Percentiles rank a stretch among this genome's conserved stretches.
Evolutionary conservation across 805 yeast species (phyloP).

Genomic region (Danielia reshetovae): DNA sequence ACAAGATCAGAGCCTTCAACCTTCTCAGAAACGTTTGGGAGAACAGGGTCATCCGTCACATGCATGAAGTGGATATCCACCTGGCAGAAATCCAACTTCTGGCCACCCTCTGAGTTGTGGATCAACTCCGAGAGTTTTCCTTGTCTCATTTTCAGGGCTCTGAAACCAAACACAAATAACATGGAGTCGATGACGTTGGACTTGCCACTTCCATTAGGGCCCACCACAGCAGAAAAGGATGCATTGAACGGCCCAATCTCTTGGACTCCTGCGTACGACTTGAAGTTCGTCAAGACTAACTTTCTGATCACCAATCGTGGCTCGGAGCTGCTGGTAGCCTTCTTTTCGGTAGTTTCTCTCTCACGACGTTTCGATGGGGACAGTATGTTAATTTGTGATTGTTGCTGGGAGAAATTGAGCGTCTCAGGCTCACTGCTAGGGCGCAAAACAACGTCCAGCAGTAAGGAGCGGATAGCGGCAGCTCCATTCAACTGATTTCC

Average conservation of each 20-base stretch:
- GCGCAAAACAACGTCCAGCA: not conserved
- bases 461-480: not conserved
- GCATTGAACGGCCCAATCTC: conserved; percentile 91
- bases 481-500: not conserved
- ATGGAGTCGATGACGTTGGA: conserved; percentile 96
- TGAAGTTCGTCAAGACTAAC: conserved; percentile 77
- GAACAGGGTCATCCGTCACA: conserved; percentile 54
- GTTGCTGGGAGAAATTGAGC: conserved; percentile 28
- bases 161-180: conserved; percentile 93
- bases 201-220: conserved; percentile 98
- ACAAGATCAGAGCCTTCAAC: conserved; percentile 59
- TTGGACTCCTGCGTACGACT: conserved; percentile 93
- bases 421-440: conserved; percentile 1
- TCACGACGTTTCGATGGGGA: conserved; percentile 31
- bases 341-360: not conserved
- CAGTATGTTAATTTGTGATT: conserved; percentile 18
- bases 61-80: conserved; percentile 88
- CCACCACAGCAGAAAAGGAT: conserved; percentile 94
- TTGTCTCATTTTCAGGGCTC: conserved; percentile 96
- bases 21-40: conserved; percentile 30
- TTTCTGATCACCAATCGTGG: conserved; percentile 68
- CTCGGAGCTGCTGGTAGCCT: conserved; percentile 1
- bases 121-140: conserved; percentile 88
- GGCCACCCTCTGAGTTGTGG: conserved; percentile 74
- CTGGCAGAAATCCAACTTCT: conserved; percentile 65